These are phyloP conservation scores for Saturnispora mendoncae DNA, from an alignment of 805 yeast genomes.

Conservation along the genomic window DNA sequence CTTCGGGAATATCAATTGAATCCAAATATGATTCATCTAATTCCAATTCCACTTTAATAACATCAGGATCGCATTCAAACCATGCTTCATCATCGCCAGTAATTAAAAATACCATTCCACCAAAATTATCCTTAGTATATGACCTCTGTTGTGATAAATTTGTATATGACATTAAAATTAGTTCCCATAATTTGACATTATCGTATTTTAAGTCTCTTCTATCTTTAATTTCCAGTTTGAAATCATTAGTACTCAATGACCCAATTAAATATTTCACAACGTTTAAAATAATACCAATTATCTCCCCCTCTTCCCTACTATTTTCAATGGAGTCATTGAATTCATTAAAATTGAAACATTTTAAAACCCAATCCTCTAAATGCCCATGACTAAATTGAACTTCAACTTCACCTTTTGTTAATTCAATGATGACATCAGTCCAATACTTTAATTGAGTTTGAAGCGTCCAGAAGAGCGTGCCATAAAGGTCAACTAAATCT, in stretches of 20 bases:
- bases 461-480: constrained; percentile 67
- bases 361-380: constrained; percentile 30
- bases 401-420: constrained; percentile 4
- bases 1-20: constrained; percentile 76
- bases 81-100: constrained; percentile 44
- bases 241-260: constrained; percentile 16
- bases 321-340: constrained; percentile 23
- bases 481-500: constrained; percentile 58
- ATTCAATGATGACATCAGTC: constrained; percentile 34
- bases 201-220: constrained; percentile 17
- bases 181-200: constrained; percentile 35
- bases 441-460: constrained; percentile 79
- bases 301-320: constrained; percentile 63
- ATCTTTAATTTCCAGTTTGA: constrained; percentile 22
- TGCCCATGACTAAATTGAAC: constrained; percentile 19
- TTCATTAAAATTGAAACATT: constrained; percentile 25
- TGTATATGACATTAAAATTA: constrained; percentile 34
- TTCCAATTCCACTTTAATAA: constrained; percentile 37
- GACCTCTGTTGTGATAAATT: constrained; percentile 42
- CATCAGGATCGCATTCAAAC: constrained; percentile 74
- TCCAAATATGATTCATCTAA: constrained; percentile 26
- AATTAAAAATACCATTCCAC: constrained; percentile 31
- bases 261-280: constrained; percentile 36
- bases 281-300: constrained; percentile 47
- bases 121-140: constrained; percentile 33